These are phyloP conservation scores for Cladosporium sp. DNA, from an alignment of 2,329 filamentous ascomycete species.

Conservation along the genomic window DNA sequence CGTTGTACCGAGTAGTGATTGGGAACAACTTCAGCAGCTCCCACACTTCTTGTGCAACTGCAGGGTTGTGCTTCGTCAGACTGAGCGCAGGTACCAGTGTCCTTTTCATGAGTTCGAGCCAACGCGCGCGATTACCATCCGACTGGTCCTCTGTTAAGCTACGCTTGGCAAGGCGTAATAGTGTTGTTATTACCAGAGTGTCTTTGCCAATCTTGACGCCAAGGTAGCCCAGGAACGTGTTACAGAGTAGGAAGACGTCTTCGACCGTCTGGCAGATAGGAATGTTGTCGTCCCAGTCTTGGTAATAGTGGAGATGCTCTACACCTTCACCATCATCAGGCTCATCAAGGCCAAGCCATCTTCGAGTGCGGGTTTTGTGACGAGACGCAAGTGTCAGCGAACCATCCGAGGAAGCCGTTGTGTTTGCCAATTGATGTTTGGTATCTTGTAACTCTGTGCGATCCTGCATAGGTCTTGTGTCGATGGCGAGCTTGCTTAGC, in stretches of 20 bases:
- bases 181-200: conserved; percentile 68
- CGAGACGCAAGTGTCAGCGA: conserved; percentile 53
- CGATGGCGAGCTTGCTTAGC: conserved; percentile 68
- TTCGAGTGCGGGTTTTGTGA: conserved; percentile 45
- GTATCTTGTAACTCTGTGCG: conserved; percentile 41
- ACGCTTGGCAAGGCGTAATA: conserved; percentile 78
- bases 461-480: conserved; percentile 45
- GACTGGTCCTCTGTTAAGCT: conserved; percentile 69
- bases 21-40: conserved; percentile 76
- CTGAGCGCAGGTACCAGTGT: conserved; percentile 85
- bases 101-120: conserved; percentile 79
- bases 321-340: conserved; percentile 67
- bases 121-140: conserved; percentile 66
- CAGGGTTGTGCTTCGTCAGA: conserved; percentile 77
- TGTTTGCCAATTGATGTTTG: conserved; percentile 56
- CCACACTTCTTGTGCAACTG: conserved; percentile 81
- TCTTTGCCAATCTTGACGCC: conserved; percentile 89
- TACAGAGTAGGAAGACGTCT: conserved; percentile 83
- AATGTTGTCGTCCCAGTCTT: conserved; percentile 92
- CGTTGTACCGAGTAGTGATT: conserved; percentile 70
- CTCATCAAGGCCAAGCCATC: conserved; percentile 81
- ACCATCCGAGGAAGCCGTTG: conserved; percentile 65
- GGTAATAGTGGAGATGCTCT: conserved; percentile 91
- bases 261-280: conserved; percentile 87
- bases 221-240: conserved; percentile 76